Evolutionary conservation across 2,329 filamentous ascomycete genomes (phyloP), one percentile per base, ranked within the genome.

Genomic region (Aureobasidium sp.): DNA sequence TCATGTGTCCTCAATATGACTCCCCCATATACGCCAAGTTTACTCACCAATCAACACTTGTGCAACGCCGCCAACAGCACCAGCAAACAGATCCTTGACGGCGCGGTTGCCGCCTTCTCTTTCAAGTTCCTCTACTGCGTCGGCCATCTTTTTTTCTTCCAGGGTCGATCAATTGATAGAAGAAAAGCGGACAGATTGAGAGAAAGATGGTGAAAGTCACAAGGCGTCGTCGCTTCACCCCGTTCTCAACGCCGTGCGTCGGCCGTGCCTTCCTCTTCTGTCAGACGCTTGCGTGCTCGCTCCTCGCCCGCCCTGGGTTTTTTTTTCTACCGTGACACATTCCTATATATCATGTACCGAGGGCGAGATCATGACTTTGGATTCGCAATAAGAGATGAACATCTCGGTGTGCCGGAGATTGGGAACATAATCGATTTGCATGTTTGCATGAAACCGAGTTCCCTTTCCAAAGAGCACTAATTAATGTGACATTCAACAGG

Each of bases 11-110:
- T 38, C 17, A 15, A 40, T 23, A n/a, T 47, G 33, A 60, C 43
- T 23, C 7, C 31, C 47, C 31, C 55, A 25, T 4, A 7, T 4
- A 40, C 25, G 45, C 31, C 49, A 42, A n/a, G 59, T 35, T 46
- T 5, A 81, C 84, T 76, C 77, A 96, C 92, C 93, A 66, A 97
- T 82, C 64, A 99, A 77, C 45, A 99, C 94, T 75, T 99, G 94
- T 19, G 94, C 93, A 67, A 97, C 81, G 68, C 94, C 94, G 64
- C 94, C 94, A 8, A 87, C 88, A 62, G 94, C 94, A 38, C 94
- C 94, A 11, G 94, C 84, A 71, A 93, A 88, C 62, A 99, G 79
- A 75, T 99, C 94, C 79, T 97, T 99, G 19, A 63, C 38, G 53
- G 88, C 75, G 57, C 71, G 68, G 61, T 68, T 70, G 8, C 75